Evolutionary conservation across 139 green algal species (phyloP), one percentile per base, ranked within the genome.

Genomic region (Edaphochlamys debaryana): DNA sequence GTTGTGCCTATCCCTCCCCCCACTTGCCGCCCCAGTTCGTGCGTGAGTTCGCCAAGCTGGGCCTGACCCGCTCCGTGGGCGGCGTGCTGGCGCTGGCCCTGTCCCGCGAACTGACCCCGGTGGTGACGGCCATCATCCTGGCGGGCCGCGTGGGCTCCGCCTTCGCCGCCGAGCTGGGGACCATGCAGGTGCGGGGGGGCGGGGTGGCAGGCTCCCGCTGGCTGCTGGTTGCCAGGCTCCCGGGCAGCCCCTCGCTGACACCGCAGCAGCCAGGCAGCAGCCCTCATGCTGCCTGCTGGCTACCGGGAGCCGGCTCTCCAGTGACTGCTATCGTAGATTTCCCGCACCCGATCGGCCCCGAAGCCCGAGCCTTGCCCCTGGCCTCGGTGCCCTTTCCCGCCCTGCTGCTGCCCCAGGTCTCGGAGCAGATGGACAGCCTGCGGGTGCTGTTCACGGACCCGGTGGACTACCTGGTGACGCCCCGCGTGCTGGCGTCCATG

Each of bases 121-220:
- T 99, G 7, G 95, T 99, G 19, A 99, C 97, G 20, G 95, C 94
- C 68, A 98, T 99, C 90, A 99, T 99, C 89, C 66, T 99, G 56
- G 96, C 97, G 19, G 98, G 98, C 4, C 85, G 98, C 5, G 96
- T 99, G 25, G 98, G 98, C 52, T 96, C 88, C 60, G 96, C 98
- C 0, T 99, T 99, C 91, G 98, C 97, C 34, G 97, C 98, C 25
- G 98, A 99, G 93, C 91, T 99, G 68, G 98, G 98, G 27, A 99
- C 98, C 27, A 99, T 99, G 97, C 94, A 98, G 91, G 95, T 95
- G 67, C 0, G 86, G 32, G 48, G 48, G 29, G 36, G 23, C 38
- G 17, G 40, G 15, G 36, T 45, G 66, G 19, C 54, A 9, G 54
- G 54, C n/a, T n/a, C n/a, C n/a, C n/a, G n/a, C n/a, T 15, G 50